Evolutionary conservation across 2,329 filamentous ascomycete genomes (phyloP).

Genomic region (Lachnum nothofagi): DNA sequence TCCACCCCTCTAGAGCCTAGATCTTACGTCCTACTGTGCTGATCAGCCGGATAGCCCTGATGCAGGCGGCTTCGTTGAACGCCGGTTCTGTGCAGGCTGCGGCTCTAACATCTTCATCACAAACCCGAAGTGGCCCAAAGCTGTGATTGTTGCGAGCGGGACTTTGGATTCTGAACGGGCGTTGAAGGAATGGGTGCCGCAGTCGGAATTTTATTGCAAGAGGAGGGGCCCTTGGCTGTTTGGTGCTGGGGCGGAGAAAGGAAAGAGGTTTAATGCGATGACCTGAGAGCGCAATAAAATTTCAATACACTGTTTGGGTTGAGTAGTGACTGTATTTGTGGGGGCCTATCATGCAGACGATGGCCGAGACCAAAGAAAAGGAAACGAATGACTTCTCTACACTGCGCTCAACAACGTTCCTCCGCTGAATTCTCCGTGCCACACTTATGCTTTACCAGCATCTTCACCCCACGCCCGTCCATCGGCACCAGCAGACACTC

Average conservation of each 20-base stretch:
- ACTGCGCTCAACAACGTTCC: background rate
- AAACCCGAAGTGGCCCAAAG: background rate
- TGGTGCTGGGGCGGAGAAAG: constrained; percentile 1
- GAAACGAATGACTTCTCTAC: background rate
- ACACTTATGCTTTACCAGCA: background rate
- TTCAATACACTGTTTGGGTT: background rate
- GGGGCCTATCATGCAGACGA: background rate
- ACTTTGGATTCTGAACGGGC: constrained; percentile 4
- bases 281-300: background rate
- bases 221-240: constrained; percentile 6
- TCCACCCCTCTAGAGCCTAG: too few species aligned
- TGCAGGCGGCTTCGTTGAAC: background rate
- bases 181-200: constrained; percentile 4
- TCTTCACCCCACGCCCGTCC: background rate
- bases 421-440: background rate
- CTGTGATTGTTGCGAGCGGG: constrained; percentile 4
- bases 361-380: background rate
- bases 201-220: constrained; percentile 12
- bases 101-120: constrained; percentile 9
- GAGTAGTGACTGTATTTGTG: background rate
- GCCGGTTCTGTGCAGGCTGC: constrained; percentile 8
- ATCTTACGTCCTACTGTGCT: too few species aligned
- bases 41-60: too few species aligned
- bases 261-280: constrained; percentile 5
- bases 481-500: too few species aligned